phyloP scores from a whole-genome alignment of 139 green algal genomes.

The Picochlorum sp. region DNA sequence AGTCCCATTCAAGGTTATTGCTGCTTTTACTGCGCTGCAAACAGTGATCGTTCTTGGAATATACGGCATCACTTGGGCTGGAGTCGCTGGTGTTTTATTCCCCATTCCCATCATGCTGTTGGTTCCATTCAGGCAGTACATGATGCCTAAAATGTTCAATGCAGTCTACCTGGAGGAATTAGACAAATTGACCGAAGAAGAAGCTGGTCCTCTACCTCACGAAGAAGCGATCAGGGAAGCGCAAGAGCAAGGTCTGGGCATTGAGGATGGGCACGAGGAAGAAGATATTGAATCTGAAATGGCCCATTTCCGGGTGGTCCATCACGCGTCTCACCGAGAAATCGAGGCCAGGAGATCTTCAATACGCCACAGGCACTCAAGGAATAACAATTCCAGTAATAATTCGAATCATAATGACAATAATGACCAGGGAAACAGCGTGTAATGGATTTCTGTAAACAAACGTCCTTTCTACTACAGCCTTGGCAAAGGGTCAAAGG shows the following conservation, averaged over 20 bases:
- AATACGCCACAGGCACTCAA: too few relatives aligned
- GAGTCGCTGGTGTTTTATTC: conserved; percentile 53
- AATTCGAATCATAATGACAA: too few relatives aligned
- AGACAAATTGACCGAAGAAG: conserved; percentile 56
- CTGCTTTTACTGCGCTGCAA: conserved; percentile 67
- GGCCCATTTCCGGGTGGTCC: conserved; percentile 1
- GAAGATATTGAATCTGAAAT: conserved; percentile 5
- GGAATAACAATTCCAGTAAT: too few relatives aligned
- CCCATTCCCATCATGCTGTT: conserved; percentile 76
- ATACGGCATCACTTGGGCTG: conserved; percentile 53
- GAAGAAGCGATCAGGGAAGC: conserved; percentile 14
- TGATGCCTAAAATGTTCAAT: conserved; percentile 53
- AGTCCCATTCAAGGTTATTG: conserved; percentile 48
- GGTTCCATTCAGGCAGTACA: conserved; percentile 58
- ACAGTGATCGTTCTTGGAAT: conserved; percentile 30
- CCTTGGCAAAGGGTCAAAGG: too few relatives aligned
- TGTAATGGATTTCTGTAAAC: too few relatives aligned
- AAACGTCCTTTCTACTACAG: too few relatives aligned
- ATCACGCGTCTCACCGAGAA: background rate
- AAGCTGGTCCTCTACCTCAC: conserved; percentile 23
- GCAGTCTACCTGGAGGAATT: conserved; percentile 42
- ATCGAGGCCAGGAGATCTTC: too few relatives aligned
- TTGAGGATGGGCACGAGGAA: background rate
- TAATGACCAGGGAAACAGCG: too few relatives aligned
- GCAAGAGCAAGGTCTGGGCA: background rate